Evolutionary conservation across 2,329 filamentous ascomycete species (phyloP), one percentile per base, ranked within the genome.

Genomic region (Fusarium armeniacum): DNA sequence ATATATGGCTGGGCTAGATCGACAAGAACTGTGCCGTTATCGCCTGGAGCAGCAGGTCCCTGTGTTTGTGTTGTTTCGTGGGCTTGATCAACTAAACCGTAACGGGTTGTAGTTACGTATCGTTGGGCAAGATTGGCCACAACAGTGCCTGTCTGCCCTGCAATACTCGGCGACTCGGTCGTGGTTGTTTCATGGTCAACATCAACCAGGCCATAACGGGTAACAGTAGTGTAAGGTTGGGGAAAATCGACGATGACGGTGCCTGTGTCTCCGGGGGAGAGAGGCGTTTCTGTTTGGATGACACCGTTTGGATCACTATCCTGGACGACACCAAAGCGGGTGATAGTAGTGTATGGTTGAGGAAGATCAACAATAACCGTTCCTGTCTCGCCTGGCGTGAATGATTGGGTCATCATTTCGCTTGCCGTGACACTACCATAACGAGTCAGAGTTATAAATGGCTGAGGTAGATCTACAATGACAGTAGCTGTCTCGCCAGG

Each of bases 241-340:
- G 54, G 35, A 6, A 44, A 36, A 8, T 58, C 55, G 1, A 58
- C 8, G 6, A 58, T 24, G 8, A 58, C 55, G 2, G 55, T 58
- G 1, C 30, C 52, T 16, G 40, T 55, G 26, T 51, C 22, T 2
- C 47, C 47, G 6, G 33, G 47, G 10, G n/a, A 18, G 10, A 9
- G 8, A 6, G 47, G 47, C 4, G 33, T 38, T 28, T 51, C 12
- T 2, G 32, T 51, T 16, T 24, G 22, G 4, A 18, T 51, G n/a
- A 36, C 16, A 3, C 47, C 47, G 5, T 38, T 38, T 7, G 22
- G 18, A 26, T 28, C 33, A 16, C 32, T n/a, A 12, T 6, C 16
- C 9, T 35, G 24, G 13, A 38, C 16, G 1, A 51, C 12, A 13
- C 33, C 33, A 4, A 38, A 51, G 15, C 47, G 47, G 16, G 32